Evolutionary conservation across 257 asterid genomes (phyloP).

Genomic region (Rehmannia glutinosa): DNA sequence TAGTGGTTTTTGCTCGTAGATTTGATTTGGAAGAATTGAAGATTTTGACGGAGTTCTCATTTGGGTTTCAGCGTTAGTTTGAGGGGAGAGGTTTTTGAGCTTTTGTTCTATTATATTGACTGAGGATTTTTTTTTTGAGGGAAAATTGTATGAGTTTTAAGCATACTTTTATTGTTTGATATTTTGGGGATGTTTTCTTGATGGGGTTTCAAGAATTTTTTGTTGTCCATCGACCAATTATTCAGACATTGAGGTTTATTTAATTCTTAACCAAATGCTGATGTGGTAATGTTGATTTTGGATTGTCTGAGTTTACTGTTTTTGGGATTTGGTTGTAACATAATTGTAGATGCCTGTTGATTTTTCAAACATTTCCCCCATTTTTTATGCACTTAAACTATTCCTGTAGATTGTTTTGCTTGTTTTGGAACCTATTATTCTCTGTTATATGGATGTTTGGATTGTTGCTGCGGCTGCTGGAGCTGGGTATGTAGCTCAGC

Average conservation of each 20-base stretch:
- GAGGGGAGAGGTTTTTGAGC: background rate
- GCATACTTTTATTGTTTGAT: background rate
- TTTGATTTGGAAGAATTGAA: background rate
- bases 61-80: constrained; percentile 12
- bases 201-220: background rate
- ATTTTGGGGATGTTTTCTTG: constrained; percentile 5
- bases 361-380: too few species aligned
- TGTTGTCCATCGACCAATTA: background rate
- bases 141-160: too few species aligned
- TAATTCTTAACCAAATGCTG: too few species aligned
- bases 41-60: constrained; percentile 10
- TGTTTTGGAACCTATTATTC: constrained; percentile 2
- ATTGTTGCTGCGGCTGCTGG: constrained; percentile 71
- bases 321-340: background rate
- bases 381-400: too few species aligned
- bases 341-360: too few species aligned
- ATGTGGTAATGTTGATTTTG: constrained; percentile 8
- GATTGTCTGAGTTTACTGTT: constrained; percentile 8
- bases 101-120: background rate
- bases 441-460: constrained; percentile 59
- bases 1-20: too few species aligned
- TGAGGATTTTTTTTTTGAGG: too few species aligned
- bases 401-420: too few species aligned
- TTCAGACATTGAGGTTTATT: too few species aligned
- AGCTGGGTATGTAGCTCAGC: constrained; percentile 62